phyloP scores from a whole-genome alignment of 768 basidiomycete genomes.

The Russula sp. region DNA sequence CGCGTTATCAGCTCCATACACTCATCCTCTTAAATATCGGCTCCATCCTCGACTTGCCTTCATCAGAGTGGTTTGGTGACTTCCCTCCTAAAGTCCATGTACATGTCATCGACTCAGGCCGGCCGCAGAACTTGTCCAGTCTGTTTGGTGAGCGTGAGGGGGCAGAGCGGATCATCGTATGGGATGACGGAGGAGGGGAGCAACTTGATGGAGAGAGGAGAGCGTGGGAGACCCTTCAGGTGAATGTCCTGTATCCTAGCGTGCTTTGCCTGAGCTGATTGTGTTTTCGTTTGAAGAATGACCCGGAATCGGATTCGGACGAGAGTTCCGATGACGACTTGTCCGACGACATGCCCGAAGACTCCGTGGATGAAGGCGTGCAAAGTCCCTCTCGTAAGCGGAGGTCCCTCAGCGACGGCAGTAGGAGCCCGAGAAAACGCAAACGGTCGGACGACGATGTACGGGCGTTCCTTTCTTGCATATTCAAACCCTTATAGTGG shows the following conservation, averaged over 20 bases:
- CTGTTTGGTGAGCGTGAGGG: constrained; percentile 67
- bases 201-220: constrained; percentile 61
- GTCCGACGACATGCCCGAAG: constrained; percentile 36
- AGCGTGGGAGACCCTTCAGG: constrained; percentile 81
- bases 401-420: constrained; percentile 25
- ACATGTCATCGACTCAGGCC: constrained; percentile 91
- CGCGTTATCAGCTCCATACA: constrained; percentile 59
- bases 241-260: constrained; percentile 30
- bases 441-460: constrained; percentile 41
- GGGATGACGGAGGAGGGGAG: constrained; percentile 86
- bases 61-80: constrained; percentile 68
- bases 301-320: constrained; percentile 68
- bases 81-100: constrained; percentile 57
- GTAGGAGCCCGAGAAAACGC: constrained; percentile 23
- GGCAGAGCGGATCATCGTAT: constrained; percentile 71
- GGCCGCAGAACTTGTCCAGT: constrained; percentile 84
- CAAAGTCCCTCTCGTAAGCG: constrained; percentile 48
- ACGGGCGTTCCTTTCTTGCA: constrained; percentile 12
- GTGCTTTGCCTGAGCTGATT: not conserved
- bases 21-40: constrained; percentile 92
- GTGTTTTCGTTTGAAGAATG: constrained; percentile 43
- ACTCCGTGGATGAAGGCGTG: constrained; percentile 36
- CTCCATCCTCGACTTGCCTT: constrained; percentile 74
- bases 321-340: constrained; percentile 44
- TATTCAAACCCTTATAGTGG: not conserved